phyloP scores from a whole-genome alignment of 2,329 filamentous ascomycete species.

The Colletotrichum camelliae region DNA sequence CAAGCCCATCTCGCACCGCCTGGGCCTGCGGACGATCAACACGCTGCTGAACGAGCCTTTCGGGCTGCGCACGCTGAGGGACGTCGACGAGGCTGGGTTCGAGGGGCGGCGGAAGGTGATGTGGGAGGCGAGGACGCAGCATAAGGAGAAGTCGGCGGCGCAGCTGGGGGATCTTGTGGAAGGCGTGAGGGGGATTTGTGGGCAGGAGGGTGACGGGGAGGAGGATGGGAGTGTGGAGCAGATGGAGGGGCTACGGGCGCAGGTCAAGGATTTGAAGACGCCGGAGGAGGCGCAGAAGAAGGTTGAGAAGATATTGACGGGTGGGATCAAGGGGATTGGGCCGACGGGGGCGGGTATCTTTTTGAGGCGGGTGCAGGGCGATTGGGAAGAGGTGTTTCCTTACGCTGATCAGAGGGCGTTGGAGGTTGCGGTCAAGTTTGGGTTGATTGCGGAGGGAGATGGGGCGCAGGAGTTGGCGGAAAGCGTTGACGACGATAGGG shows the following conservation, averaged over 20 bases:
- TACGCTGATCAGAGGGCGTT: not conserved
- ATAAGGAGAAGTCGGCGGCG: conserved; percentile 49
- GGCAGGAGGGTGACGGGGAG: not conserved
- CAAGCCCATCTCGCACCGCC: conserved; percentile 46
- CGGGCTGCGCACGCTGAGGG: conserved; percentile 15
- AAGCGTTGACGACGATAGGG: not conserved
- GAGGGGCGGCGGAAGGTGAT: conserved; percentile 43
- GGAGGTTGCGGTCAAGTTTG: not conserved
- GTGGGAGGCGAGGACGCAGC: conserved; percentile 46
- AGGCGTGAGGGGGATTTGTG: not conserved
- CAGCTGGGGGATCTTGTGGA: conserved; percentile 33
- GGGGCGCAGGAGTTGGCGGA: not conserved
- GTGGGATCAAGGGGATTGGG: not conserved
- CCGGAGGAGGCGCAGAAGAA: not conserved
- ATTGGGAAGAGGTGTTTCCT: not conserved
- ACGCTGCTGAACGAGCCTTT: conserved; percentile 49
- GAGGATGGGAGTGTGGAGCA: not conserved
- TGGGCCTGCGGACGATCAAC: conserved; percentile 46
- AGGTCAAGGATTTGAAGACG: not conserved
- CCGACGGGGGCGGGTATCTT: not conserved
- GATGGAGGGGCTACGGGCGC: not conserved
- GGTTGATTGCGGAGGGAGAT: not conserved
- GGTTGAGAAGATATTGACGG: not conserved
- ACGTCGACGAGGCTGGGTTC: conserved; percentile 37
- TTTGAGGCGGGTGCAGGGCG: not conserved